Base-by-base conservation (phyloP, 371 early-diverging fungal genomes). In the Amoeboaphelidium protococcarum region DNA sequence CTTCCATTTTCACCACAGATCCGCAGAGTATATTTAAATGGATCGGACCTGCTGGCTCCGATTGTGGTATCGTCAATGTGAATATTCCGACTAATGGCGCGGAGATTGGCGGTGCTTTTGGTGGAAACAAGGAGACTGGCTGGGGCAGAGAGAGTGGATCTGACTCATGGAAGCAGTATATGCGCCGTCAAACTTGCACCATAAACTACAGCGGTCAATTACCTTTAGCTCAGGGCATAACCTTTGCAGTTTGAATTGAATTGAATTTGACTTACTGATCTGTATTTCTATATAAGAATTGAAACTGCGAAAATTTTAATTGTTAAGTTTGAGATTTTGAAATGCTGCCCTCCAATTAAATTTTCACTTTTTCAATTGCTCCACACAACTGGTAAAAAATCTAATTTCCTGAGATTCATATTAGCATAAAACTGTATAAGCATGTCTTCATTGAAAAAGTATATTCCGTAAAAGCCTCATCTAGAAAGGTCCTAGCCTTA, bases 71-170 rank as follows among this genome's bases (percentile, higher is more conserved):
- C 40, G 86, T 90, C 58, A 94, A 94, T 58, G 82, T 86, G 44
- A 94, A 94, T 68, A 78, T 90, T 51, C 92, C 94, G 40, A 91
- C 94, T 42, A 88, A 85, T 59, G 94, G 94, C 31, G 92, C 94
- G 10, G 92, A 92, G 63, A 89, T 92, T 59, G 94, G 94, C 26
- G 91, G 92, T 46, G 94, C 94, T 4, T 91, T 92, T 63, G 94
- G 94, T 44, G 92, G 91, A 47, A 86, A 92, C 61, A 85, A 92
- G 69, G 94, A 89, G 57, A 92, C 90, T 27, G 94, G 92, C 45
- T 87, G 92, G 42, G 92, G 92, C 27, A 80, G 89, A 26, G 56
- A 92, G 62, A 75, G 80, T 52, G 94, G 92, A 27, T 76, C 78
- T 46, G 87, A 87, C 59, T 63, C 82, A 46, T 91, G 92, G 94